Evolutionary conservation across 352 stramenopile species (phyloP).

Genomic region (Phytophthora vignae): DNA sequence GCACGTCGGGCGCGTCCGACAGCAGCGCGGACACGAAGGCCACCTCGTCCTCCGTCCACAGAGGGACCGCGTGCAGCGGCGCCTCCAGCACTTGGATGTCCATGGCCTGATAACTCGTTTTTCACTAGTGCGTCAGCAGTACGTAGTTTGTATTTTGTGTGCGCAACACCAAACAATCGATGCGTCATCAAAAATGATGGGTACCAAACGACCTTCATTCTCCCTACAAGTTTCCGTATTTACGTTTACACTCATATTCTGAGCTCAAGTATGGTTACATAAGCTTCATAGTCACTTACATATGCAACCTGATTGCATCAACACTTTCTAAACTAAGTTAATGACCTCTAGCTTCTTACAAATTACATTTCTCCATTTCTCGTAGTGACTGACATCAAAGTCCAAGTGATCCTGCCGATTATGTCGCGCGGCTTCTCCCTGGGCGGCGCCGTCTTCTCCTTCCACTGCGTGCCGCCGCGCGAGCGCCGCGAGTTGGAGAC

Average conservation of each 20-base stretch:
- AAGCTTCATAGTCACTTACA: too few species aligned
- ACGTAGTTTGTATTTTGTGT: too few species aligned
- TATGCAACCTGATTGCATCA: too few species aligned
- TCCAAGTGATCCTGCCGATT: neutral
- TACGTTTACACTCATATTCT: too few species aligned
- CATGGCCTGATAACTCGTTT: constrained; percentile 13
- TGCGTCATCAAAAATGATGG: constrained; percentile 23
- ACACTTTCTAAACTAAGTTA: too few species aligned
- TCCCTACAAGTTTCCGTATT: too few species aligned
- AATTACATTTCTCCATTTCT: constrained; percentile 6
- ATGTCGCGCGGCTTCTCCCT: constrained; percentile 41
- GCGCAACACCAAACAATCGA: neutral
- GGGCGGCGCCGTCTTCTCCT: constrained; percentile 36
- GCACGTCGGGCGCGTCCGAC: constrained; percentile 26
- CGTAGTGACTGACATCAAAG: neutral
- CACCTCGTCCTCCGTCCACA: constrained; percentile 38
- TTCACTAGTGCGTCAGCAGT: neutral
- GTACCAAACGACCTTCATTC: neutral
- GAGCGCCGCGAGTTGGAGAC: constrained; percentile 23
- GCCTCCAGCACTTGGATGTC: constrained; percentile 32
- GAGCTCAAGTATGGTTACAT: too few species aligned
- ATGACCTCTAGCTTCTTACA: too few species aligned
- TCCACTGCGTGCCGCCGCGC: constrained; percentile 35
- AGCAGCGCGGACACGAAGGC: constrained; percentile 37
- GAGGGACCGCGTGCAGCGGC: constrained; percentile 7